Percentiles rank a stretch among this genome's conserved stretches.
Conservation (phyloP, 768 basidiomycete species). For the Trametes maxima region DNA sequence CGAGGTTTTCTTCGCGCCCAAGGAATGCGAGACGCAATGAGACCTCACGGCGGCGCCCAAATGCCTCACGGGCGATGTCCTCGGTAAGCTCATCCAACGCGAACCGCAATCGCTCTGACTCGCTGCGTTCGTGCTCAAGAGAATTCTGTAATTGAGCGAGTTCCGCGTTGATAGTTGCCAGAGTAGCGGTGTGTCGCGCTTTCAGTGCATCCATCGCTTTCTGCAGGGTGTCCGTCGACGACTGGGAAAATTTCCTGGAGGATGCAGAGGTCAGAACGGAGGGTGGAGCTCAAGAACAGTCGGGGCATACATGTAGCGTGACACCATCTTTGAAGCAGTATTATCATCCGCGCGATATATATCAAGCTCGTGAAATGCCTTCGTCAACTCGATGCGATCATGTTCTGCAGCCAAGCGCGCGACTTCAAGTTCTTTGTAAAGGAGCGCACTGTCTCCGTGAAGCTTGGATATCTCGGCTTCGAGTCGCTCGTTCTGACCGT, state of each 20-base stretch:
- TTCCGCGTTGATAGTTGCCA: constrained; percentile 56
- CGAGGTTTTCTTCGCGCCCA: constrained; percentile 62
- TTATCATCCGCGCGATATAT: constrained; percentile 62
- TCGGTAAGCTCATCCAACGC: constrained; percentile 72
- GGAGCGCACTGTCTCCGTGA: constrained; percentile 45
- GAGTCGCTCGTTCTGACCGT: constrained; percentile 47
- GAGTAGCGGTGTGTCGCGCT: constrained; percentile 62
- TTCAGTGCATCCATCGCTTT: constrained; percentile 58
- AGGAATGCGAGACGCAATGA: constrained; percentile 62
- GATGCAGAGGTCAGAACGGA: background rate
- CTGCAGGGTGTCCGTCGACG: constrained; percentile 68
- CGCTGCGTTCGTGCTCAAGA: constrained; percentile 46
- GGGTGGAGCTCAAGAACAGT: background rate
- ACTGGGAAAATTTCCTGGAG: constrained; percentile 80
- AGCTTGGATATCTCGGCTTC: constrained; percentile 46
- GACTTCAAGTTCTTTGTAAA: constrained; percentile 47
- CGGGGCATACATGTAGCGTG: constrained; percentile 69
- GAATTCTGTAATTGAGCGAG: constrained; percentile 46
- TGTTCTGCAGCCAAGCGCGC: constrained; percentile 46
- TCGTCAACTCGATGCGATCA: constrained; percentile 49
- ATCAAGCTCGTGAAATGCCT: constrained; percentile 53
- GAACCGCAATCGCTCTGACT: constrained; percentile 52
- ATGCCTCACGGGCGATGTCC: constrained; percentile 70
- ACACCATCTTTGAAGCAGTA: constrained; percentile 82
- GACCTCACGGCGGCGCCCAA: constrained; percentile 73